Base-by-base conservation (phyloP, 73 alveolate species). In the Breviolum minutum region DNA sequence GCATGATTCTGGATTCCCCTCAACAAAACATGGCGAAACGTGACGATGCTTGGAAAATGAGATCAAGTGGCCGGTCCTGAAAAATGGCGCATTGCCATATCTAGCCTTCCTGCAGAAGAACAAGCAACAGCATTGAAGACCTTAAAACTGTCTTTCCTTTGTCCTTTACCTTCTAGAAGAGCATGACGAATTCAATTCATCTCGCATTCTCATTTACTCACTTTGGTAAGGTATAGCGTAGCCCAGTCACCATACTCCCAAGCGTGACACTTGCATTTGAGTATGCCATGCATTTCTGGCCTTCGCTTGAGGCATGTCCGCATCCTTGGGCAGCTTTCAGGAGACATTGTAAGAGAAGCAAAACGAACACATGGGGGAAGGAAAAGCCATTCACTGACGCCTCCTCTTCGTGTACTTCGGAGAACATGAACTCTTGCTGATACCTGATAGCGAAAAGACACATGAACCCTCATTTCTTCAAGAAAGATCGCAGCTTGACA, bases 371-470 rank as follows among this genome's bases (percentile, higher is more conserved):
- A n/a, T 27, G n/a, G 60, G 85, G 13, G 62, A 24, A 27, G 0
- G 7, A 76, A 11, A 24, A 27, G 63, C 20, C 32, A 5, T 16
- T 2, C 73, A 61, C 60, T 32, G 17, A 8, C 80, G 26, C 97
- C 97, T 87, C 95, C 95, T 94, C 94, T 10, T 95, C 90, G 48
- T 95, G 99, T 32, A 95, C 95, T 69, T 95, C 99, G 95, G 99
- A 95, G 99, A 95, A 95, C 99, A 95, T 82, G 95, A 95, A 95
- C 95, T 95, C 99, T 62, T 83, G 89, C 95, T 95, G 99, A 92
- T 92, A 92, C 98, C 98, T 92, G 32, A 26, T 66, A 80, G 32
- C n/a, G 13, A n/a, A 30, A 26, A 61, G 86, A 24, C 63, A 19
- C 22, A 5, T 6, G 19, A 26, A 6, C 27, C 48, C 83, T 71